phyloP scores from a whole-genome alignment of 305 asterid genomes.

The Stenogyne calaminthoides region DNA sequence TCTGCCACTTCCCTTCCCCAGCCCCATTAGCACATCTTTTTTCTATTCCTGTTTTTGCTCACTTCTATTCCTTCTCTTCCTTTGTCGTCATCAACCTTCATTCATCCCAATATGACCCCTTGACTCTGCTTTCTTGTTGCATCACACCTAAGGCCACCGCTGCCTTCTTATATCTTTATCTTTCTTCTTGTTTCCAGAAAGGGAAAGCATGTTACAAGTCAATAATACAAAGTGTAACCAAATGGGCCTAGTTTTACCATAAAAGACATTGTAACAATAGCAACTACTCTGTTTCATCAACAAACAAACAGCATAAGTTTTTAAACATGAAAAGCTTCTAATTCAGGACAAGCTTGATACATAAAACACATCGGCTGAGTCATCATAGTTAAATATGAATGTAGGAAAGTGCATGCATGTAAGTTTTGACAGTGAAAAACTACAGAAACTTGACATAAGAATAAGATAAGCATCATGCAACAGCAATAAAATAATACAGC shows the following conservation, averaged over 20 bases:
- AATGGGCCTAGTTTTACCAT: background rate
- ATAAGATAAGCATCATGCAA: constrained; percentile 1
- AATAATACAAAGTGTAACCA: background rate
- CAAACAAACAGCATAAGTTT: constrained; percentile 3
- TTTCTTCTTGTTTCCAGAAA: background rate
- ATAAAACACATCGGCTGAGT: constrained; percentile 10
- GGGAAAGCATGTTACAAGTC: background rate
- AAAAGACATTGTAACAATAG: background rate
- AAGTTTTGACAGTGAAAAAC: background rate
- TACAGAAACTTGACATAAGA: constrained; percentile 4
- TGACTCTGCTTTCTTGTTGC: background rate
- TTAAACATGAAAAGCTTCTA: background rate
- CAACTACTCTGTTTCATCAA: constrained; percentile 18
- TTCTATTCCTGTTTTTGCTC: background rate
- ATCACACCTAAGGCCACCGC: background rate
- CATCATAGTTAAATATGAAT: background rate
- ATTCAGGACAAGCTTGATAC: background rate
- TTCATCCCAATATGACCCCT: background rate
- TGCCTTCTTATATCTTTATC: background rate
- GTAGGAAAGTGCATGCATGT: background rate
- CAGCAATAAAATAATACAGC: constrained; percentile 11
- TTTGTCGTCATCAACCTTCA: background rate
- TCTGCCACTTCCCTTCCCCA: background rate
- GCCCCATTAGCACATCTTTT: background rate
- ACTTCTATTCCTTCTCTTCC: background rate